A percentile compares a stretch with the other conserved stretches of the same genome.
These are phyloP conservation scores for Suillus weaverae DNA, from an alignment of 768 basidiomycete species.

Conservation along the genomic window DNA sequence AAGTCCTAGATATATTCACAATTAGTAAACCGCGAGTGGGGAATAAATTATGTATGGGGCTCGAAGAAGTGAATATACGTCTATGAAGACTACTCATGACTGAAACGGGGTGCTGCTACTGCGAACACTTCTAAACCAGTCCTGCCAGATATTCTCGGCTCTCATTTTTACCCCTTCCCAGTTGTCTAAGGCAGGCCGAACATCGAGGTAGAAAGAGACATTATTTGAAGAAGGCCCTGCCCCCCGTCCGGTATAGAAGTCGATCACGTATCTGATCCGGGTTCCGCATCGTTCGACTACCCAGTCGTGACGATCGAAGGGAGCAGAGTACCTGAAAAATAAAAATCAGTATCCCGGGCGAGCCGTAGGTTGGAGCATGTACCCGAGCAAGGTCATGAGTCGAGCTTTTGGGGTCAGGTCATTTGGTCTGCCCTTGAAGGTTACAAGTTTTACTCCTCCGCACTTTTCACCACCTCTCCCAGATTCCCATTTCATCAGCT, in stretches of 20 bases:
- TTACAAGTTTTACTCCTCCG: conserved; percentile 79
- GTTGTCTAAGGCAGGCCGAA: conserved; percentile 88
- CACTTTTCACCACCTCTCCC: conserved; percentile 81
- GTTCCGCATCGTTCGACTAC: conserved; percentile 90
- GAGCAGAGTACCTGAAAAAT: conserved; percentile 74
- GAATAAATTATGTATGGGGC: neutral
- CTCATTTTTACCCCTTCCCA: conserved; percentile 95
- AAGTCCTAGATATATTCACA: conserved; percentile 13
- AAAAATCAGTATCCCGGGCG: neutral
- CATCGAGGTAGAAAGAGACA: conserved; percentile 91
- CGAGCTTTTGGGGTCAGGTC: conserved; percentile 81
- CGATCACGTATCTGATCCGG: conserved; percentile 91
- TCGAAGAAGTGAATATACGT: conserved; percentile 10
- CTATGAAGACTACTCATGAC: conserved; percentile 3
- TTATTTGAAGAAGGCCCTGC: conserved; percentile 45
- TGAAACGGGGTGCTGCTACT: conserved; percentile 21
- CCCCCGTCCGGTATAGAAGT: conserved; percentile 89
- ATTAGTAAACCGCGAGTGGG: conserved; percentile 9
- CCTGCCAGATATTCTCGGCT: conserved; percentile 52
- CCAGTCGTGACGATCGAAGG: conserved; percentile 99
- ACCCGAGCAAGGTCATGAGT: conserved; percentile 86
- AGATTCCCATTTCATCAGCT: conserved; percentile 80
- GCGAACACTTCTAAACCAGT: conserved; percentile 29
- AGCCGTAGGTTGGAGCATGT: conserved; percentile 24
- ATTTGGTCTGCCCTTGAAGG: conserved; percentile 86